Evolutionary conservation across 495 filamentous ascomycete species (phyloP).

Genomic region (Peziza echinospora): DNA sequence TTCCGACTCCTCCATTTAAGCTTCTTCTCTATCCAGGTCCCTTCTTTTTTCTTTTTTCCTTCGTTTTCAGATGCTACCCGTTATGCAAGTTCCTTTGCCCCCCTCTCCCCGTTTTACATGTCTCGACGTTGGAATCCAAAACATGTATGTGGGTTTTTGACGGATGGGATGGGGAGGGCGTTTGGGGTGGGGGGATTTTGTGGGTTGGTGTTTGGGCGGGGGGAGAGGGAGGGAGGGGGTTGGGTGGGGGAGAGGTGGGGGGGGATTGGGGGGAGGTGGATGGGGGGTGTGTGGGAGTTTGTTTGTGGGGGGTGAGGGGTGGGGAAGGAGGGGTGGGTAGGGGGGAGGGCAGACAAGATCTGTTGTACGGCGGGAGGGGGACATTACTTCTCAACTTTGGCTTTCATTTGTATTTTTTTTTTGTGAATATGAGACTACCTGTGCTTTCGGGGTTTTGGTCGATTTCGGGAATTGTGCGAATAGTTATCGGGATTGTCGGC

Average conservation of each 20-base stretch:
- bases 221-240: background rate
- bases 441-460: background rate
- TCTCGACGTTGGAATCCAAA: too few relatives aligned
- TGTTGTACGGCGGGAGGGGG: background rate
- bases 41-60: too few relatives aligned
- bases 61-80: too few relatives aligned
- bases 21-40: too few relatives aligned
- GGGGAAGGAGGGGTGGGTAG: background rate
- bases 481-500: background rate
- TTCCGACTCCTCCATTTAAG: too few relatives aligned
- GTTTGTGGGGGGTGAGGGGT: background rate
- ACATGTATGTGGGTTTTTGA: background rate
- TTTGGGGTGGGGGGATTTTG: background rate
- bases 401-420: background rate
- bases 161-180: background rate
- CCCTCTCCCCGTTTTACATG: too few relatives aligned
- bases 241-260: background rate
- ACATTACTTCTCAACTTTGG: background rate
- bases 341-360: background rate
- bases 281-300: background rate
- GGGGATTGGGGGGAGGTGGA: background rate
- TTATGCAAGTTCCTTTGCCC: too few relatives aligned
- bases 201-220: too few relatives aligned
- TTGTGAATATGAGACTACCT: background rate
- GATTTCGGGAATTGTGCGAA: background rate